These are phyloP conservation scores for Xylaria castorea DNA, from an alignment of 495 filamentous ascomycete genomes.

Conservation along the genomic window DNA sequence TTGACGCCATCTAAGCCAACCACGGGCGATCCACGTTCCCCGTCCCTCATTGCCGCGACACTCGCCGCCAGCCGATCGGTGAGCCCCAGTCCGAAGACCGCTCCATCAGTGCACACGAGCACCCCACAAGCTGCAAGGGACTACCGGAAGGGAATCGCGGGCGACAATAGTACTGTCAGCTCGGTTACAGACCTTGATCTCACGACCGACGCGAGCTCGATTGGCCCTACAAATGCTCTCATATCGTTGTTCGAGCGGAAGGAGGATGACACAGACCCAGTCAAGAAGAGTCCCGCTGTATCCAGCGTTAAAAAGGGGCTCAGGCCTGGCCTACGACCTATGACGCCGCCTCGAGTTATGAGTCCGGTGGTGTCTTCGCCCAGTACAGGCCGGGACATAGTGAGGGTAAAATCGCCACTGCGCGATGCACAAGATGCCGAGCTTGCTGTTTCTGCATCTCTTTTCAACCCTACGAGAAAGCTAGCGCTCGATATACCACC, in stretches of 20 bases:
- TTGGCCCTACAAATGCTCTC: constrained; percentile 62
- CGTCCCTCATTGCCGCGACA: constrained; percentile 62
- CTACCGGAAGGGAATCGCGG: constrained; percentile 36
- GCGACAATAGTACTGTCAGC: constrained; percentile 35
- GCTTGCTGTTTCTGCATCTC: background rate
- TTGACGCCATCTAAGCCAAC: constrained; percentile 26
- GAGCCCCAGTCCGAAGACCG: constrained; percentile 47
- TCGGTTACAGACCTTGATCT: constrained; percentile 38
- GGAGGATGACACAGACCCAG: constrained; percentile 41
- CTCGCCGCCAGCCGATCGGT: constrained; percentile 61
- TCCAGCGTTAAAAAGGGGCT: constrained; percentile 34
- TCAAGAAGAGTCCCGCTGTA: constrained; percentile 43
- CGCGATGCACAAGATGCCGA: constrained; percentile 23
- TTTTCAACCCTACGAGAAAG: constrained; percentile 18
- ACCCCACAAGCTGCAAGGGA: constrained; percentile 21
- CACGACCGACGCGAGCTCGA: constrained; percentile 60
- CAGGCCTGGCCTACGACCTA: constrained; percentile 27
- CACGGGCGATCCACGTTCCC: constrained; percentile 44
- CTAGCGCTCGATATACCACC: constrained; percentile 27
- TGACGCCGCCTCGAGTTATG: constrained; percentile 35
- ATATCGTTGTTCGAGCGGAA: constrained; percentile 67
- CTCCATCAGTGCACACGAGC: constrained; percentile 30
- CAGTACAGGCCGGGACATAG: background rate
- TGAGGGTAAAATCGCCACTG: constrained; percentile 12
- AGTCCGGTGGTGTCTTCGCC: constrained; percentile 32